These are phyloP conservation scores for Porcisia deanei DNA, from an alignment of 208 protist species.

Conservation along the genomic window DNA sequence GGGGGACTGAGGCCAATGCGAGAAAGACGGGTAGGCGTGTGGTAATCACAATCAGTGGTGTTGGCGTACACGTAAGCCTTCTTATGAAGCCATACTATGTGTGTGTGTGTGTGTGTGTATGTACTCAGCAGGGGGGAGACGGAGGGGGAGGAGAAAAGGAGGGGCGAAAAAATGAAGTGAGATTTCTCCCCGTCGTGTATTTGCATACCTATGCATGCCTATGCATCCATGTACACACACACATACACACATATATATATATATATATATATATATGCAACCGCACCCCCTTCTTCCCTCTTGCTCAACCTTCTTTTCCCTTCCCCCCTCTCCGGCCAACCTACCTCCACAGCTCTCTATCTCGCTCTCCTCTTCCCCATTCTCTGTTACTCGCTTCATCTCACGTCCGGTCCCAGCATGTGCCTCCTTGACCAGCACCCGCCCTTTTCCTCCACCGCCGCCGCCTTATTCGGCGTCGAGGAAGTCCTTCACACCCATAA, in stretches of 20 bases:
- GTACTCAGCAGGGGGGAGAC: neutral
- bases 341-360: neutral
- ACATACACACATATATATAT: neutral
- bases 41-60: neutral
- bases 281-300: neutral
- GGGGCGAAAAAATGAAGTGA: neutral
- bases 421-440: neutral
- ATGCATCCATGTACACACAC: too few species aligned
- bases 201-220: neutral
- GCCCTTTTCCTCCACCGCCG: neutral
- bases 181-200: too few species aligned
- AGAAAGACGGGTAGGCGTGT: neutral
- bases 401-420: neutral
- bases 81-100: neutral
- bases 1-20: neutral
- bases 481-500: slow-evolving; percentile 62
- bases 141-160: neutral
- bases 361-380: neutral
- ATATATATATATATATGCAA: too few species aligned
- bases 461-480: slow-evolving; percentile 32
- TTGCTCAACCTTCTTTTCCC: neutral
- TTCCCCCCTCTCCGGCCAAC: neutral
- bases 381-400: neutral
- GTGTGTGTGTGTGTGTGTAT: neutral
- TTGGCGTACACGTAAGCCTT: neutral